phyloP scores from a whole-genome alignment of 306 rosid genomes.

The Purshia tridentata region DNA sequence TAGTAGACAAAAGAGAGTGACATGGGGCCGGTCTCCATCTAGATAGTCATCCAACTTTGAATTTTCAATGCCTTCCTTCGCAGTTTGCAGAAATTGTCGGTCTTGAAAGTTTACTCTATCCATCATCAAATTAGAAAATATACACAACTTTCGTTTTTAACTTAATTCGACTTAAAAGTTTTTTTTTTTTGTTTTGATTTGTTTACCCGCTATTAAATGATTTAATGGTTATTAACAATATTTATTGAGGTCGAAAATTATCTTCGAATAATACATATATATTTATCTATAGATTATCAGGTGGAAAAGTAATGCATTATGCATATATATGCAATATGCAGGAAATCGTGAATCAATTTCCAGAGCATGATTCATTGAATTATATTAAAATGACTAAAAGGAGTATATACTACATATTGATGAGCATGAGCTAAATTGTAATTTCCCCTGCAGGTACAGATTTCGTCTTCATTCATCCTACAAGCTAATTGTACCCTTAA shows the following conservation, averaged over 20 bases:
- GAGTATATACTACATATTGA: not conserved
- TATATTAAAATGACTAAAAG: not conserved
- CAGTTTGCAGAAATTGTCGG: not conserved
- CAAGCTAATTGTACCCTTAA: not conserved
- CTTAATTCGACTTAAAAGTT: too few relatives aligned
- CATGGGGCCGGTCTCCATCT: not conserved
- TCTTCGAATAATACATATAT: too few relatives aligned
- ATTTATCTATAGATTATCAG: too few relatives aligned
- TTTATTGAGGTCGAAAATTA: too few relatives aligned
- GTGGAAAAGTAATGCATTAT: too few relatives aligned
- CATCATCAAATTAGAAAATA: too few relatives aligned
- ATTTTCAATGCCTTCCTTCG: not conserved
- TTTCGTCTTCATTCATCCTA: not conserved
- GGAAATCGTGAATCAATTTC: not conserved
- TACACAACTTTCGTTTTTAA: too few relatives aligned
- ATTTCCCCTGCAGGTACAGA: not conserved
- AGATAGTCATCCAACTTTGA: constrained; percentile 3
- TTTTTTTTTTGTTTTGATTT: too few relatives aligned
- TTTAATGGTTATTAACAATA: too few relatives aligned
- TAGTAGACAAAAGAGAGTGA: too few relatives aligned
- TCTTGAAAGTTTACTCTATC: not conserved
- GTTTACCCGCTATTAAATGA: too few relatives aligned
- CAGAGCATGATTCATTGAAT: not conserved
- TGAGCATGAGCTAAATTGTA: not conserved
- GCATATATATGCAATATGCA: too few relatives aligned